These are phyloP conservation scores for Iris macrosiphon DNA, from an alignment of 106 monocot species.

Conservation along the genomic window DNA sequence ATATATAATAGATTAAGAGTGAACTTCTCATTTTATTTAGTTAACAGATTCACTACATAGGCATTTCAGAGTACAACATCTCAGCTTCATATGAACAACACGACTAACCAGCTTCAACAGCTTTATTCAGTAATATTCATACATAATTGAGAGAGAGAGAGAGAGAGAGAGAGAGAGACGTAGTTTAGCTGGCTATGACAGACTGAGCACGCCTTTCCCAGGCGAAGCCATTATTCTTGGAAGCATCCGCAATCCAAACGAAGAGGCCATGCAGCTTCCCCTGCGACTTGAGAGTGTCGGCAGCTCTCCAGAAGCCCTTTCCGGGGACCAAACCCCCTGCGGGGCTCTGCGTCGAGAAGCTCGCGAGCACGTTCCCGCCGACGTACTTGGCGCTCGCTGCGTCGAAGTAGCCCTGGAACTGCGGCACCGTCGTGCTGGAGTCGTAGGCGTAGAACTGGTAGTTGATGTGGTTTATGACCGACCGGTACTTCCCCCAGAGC, in stretches of 20 bases:
- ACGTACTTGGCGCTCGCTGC: conserved; percentile 17
- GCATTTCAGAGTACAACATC: too few species aligned
- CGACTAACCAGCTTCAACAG: too few species aligned
- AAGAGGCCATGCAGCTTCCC: conserved; percentile 24
- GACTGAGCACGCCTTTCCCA: conserved; percentile 6
- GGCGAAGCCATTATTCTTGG: conserved; percentile 6
- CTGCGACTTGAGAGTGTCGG: conserved; percentile 5
- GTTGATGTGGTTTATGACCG: conserved; percentile 38
- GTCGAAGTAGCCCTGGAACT: conserved; percentile 33
- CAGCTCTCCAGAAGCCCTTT: conserved; percentile 20
- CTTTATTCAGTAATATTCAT: too few species aligned
- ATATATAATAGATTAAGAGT: too few species aligned
- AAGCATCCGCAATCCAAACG: conserved; percentile 22
- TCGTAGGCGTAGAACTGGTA: conserved; percentile 47
- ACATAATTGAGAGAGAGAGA: too few species aligned
- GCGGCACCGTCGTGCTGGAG: conserved; percentile 23
- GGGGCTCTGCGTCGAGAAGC: neutral
- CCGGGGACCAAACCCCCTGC: conserved; percentile 10
- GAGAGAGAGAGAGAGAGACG: too few species aligned
- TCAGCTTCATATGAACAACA: too few species aligned
- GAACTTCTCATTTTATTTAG: too few species aligned
- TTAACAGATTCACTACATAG: too few species aligned
- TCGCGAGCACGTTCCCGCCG: conserved; percentile 20
- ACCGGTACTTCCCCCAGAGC: conserved; percentile 13
- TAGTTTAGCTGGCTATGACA: neutral